Percentiles rank a stretch among this genome's conserved stretches.
These are phyloP conservation scores for Reticulascus tulasneorum DNA, from an alignment of 2,329 filamentous ascomycete species.

Conservation along the genomic window DNA sequence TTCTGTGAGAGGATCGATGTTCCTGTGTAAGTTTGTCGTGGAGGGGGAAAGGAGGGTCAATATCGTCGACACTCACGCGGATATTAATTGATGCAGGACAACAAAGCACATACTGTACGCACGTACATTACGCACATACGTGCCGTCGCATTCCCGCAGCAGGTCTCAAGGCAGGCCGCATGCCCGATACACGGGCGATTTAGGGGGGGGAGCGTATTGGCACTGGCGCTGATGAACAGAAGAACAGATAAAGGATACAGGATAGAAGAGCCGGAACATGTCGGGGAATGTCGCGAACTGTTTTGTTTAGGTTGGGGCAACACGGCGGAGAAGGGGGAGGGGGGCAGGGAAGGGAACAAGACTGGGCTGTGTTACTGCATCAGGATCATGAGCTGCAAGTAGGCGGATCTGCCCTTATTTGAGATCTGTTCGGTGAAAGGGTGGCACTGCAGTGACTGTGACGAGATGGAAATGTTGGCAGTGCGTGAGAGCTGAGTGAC, in stretches of 20 bases:
- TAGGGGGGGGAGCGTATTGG: not conserved
- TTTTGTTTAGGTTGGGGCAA: not conserved
- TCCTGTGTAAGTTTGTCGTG: no score
- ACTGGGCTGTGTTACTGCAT: slow-evolving; percentile 12
- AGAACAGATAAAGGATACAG: not conserved
- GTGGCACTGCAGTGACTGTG: slow-evolving; percentile 1
- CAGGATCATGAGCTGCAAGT: slow-evolving; percentile 12
- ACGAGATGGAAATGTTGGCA: no score
- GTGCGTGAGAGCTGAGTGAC: no score
- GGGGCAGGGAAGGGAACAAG: not conserved
- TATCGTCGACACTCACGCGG: no score
- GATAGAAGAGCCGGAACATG: not conserved
- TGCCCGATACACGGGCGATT: slow-evolving; percentile 1
- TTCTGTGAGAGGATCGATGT: no score
- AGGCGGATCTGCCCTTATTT: slow-evolving; percentile 20
- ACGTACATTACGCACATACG: no score
- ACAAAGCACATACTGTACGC: no score
- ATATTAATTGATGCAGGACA: no score
- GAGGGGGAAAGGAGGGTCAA: no score
- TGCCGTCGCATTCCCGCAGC: no score
- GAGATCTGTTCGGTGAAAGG: slow-evolving; percentile 23
- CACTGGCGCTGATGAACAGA: no score
- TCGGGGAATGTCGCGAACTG: not conserved
- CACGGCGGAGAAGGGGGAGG: not conserved
- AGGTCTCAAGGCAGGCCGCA: no score